A percentile compares a stretch with the other conserved stretches of the same genome.
Evolutionary conservation across 2,329 filamentous ascomycete genomes (phyloP).

Genomic region (Alternaria panax): DNA sequence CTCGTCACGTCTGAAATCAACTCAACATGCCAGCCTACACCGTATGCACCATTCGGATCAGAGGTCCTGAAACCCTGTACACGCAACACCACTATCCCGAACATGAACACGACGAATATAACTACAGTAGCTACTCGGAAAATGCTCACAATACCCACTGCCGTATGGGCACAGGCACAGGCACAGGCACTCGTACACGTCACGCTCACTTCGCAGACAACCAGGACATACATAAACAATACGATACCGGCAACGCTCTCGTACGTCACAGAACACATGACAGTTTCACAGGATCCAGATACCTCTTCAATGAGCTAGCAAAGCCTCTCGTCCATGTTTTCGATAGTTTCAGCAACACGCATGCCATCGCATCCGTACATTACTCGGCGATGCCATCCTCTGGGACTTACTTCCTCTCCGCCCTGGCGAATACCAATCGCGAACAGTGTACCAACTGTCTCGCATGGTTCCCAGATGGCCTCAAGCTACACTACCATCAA

Average conservation of each 20-base stretch:
- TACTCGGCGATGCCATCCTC: slow-evolving; percentile 12
- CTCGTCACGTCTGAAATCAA: not conserved
- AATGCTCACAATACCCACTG: slow-evolving; percentile 10
- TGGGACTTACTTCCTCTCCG: slow-evolving; percentile 22
- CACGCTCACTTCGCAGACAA: not conserved
- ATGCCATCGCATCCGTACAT: slow-evolving; percentile 24
- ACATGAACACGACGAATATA: slow-evolving; percentile 1
- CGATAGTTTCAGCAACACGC: slow-evolving; percentile 12
- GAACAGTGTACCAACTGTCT: slow-evolving; percentile 27
- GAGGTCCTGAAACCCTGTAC: slow-evolving; percentile 24
- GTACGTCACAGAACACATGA: not conserved
- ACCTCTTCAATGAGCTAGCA: not conserved
- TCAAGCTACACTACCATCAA: slow-evolving; percentile 18
- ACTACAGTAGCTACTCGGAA: slow-evolving; percentile 14
- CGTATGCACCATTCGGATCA: slow-evolving; percentile 12
- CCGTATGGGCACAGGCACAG: slow-evolving; percentile 7
- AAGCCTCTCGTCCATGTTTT: slow-evolving; percentile 19
- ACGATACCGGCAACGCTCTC: not conserved
- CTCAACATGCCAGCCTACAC: slow-evolving; percentile 25
- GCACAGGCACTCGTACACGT: not conserved
- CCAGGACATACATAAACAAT: not conserved
- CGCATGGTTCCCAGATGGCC: slow-evolving; percentile 24
- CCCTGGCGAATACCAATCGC: slow-evolving; percentile 30
- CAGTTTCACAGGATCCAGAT: not conserved
- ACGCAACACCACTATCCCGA: slow-evolving; percentile 7